Evolutionary conservation across 768 basidiomycete species (phyloP), one percentile per base, ranked within the genome.

Genomic region (Xerocomellus chrysenteron): DNA sequence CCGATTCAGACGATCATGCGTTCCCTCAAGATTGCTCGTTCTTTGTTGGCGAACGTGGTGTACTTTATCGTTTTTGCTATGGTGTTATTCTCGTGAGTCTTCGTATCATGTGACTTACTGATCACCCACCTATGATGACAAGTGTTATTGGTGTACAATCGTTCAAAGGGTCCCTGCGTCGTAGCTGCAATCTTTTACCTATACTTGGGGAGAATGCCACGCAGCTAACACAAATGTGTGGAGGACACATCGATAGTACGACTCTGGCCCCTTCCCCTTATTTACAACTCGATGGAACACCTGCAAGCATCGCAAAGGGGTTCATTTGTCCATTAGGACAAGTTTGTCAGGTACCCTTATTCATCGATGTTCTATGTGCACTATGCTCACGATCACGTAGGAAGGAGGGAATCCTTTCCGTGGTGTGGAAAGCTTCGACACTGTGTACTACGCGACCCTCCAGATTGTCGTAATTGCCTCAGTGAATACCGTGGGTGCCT

Each of bases 61-160:
- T 90, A 91, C 69, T 98, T 98, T 67, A 89, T 97, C 16, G 60
- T 94, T 21, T 98, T 98, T 64, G 94, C 94, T 0, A 87, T 94
- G 76, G 74, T 85, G 13, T 66, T 98, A 7, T 97, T 98, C 72
- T 92, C 91, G 90, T 92, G 56, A 64, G 87, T 19, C 9, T 24
- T 54, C 37, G 26, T 32, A 14, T 47, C 16, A 13, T 48, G 37
- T 41, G n/a, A 26, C 13, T 41, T 17, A 26, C 13, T 36, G 12
- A 41, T 47, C 16, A 44, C 19, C 21, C 13, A 24, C 39, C 35
- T 48, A 57, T 54, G 21, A 40, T 50, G 24, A 30, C 21, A 17
- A 68, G 92, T 4, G 90, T 98, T 65, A 90, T 97, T 55, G 95
- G 96, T n/a, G 83, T 97, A 1, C 93, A 98, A 63, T 84, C 91